A percentile compares a stretch with the other conserved stretches of the same genome.
Conservation (phyloP, 2,329 filamentous ascomycete genomes). For the Fusarium chuoi region DNA sequence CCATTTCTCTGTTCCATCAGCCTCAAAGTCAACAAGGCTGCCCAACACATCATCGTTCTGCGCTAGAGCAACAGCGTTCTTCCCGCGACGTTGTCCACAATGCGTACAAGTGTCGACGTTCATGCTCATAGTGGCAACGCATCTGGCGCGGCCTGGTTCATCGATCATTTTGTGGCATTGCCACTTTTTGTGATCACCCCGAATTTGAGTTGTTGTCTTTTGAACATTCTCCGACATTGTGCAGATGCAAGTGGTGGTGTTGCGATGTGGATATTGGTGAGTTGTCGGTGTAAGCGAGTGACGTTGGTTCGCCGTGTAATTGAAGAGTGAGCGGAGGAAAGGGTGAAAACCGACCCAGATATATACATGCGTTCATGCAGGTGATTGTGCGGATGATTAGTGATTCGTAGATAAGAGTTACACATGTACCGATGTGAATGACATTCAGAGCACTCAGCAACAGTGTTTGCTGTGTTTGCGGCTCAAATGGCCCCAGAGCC, state of each 20-base stretch:
- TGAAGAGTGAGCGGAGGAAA: not conserved
- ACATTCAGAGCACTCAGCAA: not conserved
- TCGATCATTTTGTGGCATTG: not conserved
- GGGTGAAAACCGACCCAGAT: not conserved
- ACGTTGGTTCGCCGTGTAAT: too few species aligned
- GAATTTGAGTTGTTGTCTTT: not conserved
- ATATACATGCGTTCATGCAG: not conserved
- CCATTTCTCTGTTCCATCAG: not conserved
- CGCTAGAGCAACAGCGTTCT: not conserved
- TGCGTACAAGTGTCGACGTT: not conserved
- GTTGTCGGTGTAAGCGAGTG: not conserved
- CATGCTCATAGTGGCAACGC: not conserved
- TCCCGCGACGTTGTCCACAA: not conserved
- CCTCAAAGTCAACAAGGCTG: not conserved
- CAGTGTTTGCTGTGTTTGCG: not conserved
- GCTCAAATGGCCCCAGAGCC: not conserved
- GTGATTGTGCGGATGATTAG: not conserved
- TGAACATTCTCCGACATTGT: not conserved
- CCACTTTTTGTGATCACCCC: not conserved
- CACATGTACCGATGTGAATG: not conserved
- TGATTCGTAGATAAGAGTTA: not conserved
- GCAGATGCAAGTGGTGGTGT: not conserved
- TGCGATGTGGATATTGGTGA: not conserved
- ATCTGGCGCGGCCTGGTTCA: not conserved
- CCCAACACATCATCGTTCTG: not conserved